phyloP scores from a whole-genome alignment of 129 eudicot genomes.

The Scalesia atractyloides region DNA sequence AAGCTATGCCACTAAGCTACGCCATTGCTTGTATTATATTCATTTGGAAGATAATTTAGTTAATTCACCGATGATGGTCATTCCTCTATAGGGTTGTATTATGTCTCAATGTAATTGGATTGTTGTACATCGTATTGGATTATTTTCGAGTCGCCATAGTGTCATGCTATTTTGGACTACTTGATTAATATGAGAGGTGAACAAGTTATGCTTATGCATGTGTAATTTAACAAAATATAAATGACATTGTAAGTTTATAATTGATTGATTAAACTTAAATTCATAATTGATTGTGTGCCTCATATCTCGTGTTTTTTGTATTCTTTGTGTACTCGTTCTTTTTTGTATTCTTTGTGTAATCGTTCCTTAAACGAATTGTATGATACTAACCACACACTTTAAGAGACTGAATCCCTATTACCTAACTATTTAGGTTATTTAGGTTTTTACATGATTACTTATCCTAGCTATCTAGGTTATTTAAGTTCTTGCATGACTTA shows the following conservation, averaged over 20 bases:
- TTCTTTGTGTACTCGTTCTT: not conserved
- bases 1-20: too few relatives aligned
- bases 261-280: not conserved
- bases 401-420: not conserved
- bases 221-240: not conserved
- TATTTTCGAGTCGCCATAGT: not conserved
- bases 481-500: not conserved
- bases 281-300: not conserved
- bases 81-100: not conserved
- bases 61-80: not conserved
- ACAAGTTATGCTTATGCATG: not conserved
- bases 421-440: not conserved
- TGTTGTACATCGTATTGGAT: not conserved
- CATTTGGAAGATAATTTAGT: too few relatives aligned
- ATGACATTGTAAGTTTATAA: not conserved
- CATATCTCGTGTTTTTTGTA: not conserved
- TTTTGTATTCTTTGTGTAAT: not conserved
- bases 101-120: not conserved
- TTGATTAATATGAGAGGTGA: not conserved
- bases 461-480: not conserved
- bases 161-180: not conserved
- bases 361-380: too few relatives aligned
- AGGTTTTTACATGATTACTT: not conserved
- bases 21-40: too few relatives aligned
- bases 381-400: not conserved